These are phyloP conservation scores for Trypanosoma cruzi DNA, from an alignment of 208 protist genomes.

Conservation along the genomic window DNA sequence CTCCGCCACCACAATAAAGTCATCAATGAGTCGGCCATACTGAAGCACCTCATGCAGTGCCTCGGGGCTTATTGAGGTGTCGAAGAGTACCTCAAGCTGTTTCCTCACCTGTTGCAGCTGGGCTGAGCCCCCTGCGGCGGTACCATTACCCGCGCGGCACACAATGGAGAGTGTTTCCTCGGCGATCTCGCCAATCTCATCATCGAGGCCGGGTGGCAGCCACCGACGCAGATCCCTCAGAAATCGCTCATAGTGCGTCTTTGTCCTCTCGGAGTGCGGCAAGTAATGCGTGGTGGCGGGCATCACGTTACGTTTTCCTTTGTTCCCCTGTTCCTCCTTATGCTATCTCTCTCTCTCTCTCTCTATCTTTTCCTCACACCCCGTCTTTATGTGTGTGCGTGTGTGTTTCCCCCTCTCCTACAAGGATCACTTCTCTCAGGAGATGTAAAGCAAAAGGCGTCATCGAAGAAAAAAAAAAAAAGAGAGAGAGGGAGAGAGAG, in stretches of 20 bases:
- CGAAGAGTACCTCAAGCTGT: constrained; percentile 68
- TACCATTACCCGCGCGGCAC: constrained; percentile 33
- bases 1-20: constrained; percentile 62
- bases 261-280: constrained; percentile 74
- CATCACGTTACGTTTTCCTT: constrained; percentile 5
- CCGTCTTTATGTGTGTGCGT: neutral
- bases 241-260: constrained; percentile 79
- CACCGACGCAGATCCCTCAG: constrained; percentile 77
- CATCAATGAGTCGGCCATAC: constrained; percentile 80
- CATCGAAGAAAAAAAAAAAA: too few relatives aligned
- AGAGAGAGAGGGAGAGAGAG: constrained; percentile 11
- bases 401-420: neutral
- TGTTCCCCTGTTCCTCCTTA: neutral
- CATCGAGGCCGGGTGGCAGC: constrained; percentile 75
- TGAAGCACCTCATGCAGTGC: constrained; percentile 60
- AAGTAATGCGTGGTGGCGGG: constrained; percentile 49
- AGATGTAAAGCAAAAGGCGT: neutral
- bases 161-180: constrained; percentile 77
- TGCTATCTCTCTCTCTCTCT: neutral
- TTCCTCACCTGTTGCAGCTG: constrained; percentile 45
- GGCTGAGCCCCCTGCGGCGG: constrained; percentile 20
- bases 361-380: too few relatives aligned
- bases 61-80: constrained; percentile 64
- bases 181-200: constrained; percentile 79
- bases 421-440: constrained; percentile 2